Base-by-base conservation (phyloP, 2,329 filamentous ascomycete species). In the Alternaria longipes region DNA sequence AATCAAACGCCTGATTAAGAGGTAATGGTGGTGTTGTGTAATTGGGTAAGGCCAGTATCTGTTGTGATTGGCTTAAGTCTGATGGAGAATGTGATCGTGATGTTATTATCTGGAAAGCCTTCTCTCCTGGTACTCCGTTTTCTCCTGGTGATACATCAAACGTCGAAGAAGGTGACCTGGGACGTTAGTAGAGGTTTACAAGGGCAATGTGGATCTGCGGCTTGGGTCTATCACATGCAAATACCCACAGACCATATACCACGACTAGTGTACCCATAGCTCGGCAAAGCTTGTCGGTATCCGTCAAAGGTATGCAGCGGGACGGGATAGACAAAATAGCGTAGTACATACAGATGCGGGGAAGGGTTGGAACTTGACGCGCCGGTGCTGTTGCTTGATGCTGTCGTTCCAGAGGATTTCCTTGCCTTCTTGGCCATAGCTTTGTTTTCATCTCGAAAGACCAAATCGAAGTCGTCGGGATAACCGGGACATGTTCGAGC, bases 371-470 rank as follows among this genome's bases (percentile, higher is more conserved):
- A 74, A 61, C 67, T 68, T 49, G 63, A 68, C 36, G 56, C 58
- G 34, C 49, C 52, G 28, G 61, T 61, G 49, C 60, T 72, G 51
- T 62, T 65, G 49, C 59, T 64, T 30, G 62, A 52, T 38, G 63
- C 60, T 26, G 54, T 67, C 20, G 69, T 67, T 2, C 66, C 68
- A 14, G 71, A 73, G 1, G 67, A 61, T 55, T 85, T 87, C 57
- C 84, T 84, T 16, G 86, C 88, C 70, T 88, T 84, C 63, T 85
- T 83, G 70, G 89, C 88, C 34, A 89, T 90, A 1, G 89, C 88
- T 66, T 87, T 86, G 28, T 89, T 91, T 79, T 91, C 89, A 74
- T 91, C 90, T 57, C 90, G 87, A 69, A 91, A 91, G 56, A 92
- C 86, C 24, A 91, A 79, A 68, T 92, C 90, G 68, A 91, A 90